phyloP scores from a whole-genome alignment of 148 eudicot species.

The Spergularia marina region DNA sequence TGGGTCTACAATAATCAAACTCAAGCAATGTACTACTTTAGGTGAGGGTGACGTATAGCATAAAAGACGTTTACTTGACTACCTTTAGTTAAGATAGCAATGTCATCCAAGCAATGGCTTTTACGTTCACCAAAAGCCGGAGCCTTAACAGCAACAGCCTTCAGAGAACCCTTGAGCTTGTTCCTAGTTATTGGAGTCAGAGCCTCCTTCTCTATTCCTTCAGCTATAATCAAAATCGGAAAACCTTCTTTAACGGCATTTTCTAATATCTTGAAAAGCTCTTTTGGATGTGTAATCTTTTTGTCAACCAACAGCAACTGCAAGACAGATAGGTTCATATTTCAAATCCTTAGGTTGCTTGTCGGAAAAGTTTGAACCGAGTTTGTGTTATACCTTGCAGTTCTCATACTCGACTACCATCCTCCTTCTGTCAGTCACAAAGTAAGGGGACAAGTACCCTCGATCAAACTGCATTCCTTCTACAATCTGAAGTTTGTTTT shows the following conservation, averaged over 20 bases:
- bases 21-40: neutral
- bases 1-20: neutral
- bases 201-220: constrained; percentile 86
- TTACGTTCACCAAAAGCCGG: constrained; percentile 89
- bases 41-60: no score
- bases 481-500: constrained; percentile 54
- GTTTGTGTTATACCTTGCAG: constrained; percentile 59
- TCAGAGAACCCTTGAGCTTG: constrained; percentile 71
- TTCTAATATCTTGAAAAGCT: constrained; percentile 71
- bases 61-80: neutral
- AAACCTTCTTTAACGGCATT: constrained; percentile 60
- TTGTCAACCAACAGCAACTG: constrained; percentile 92
- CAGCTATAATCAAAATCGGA: constrained; percentile 75
- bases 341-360: neutral
- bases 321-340: constrained; percentile 21
- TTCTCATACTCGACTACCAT: constrained; percentile 64
- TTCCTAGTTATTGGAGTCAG: constrained; percentile 73
- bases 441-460: constrained; percentile 73
- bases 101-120: constrained; percentile 78
- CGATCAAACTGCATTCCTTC: constrained; percentile 97
- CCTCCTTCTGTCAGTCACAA: constrained; percentile 68
- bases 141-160: constrained; percentile 89
- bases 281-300: constrained; percentile 67
- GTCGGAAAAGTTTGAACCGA: neutral
- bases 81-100: constrained; percentile 85